Evolutionary conservation across 176 grass and related monocot species (phyloP).

Genomic region (Cymbopogon citratus): DNA sequence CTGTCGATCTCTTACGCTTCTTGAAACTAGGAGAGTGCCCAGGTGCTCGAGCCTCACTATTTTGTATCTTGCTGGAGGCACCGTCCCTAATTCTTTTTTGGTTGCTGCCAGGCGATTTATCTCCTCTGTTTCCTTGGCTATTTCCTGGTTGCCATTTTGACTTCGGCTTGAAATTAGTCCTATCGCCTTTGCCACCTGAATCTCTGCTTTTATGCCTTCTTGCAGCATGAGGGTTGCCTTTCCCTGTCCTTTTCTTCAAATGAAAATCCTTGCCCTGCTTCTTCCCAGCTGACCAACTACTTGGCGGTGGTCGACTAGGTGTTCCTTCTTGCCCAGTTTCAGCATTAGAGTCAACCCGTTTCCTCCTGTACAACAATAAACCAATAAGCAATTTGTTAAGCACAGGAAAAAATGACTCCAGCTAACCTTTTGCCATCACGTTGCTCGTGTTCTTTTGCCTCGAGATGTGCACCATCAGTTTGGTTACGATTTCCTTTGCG

Average conservation of each 20-base stretch:
- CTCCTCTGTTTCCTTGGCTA: background rate
- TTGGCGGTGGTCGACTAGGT: background rate
- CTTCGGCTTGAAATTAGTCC: conserved; percentile 14
- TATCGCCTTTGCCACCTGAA: background rate
- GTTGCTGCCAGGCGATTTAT: background rate
- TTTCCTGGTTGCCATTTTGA: conserved; percentile 10
- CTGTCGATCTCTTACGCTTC: conserved; percentile 10
- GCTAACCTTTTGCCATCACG: conserved; percentile 42
- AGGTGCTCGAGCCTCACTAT: background rate
- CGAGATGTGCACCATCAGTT: background rate
- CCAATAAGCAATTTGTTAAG: background rate
- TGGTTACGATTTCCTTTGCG: conserved; percentile 42
- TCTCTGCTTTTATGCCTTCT: background rate
- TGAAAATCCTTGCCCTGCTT: conserved; percentile 31
- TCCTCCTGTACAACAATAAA: conserved; percentile 35
- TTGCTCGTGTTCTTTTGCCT: conserved; percentile 7
- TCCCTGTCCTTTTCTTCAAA: conserved; percentile 3
- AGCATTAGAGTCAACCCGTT: conserved; percentile 2
- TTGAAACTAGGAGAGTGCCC: conserved; percentile 26
- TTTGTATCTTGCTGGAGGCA: background rate
- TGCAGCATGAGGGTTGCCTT: background rate
- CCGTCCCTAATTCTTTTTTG: background rate
- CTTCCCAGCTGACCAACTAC: conserved; percentile 17
- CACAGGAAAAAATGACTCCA: background rate
- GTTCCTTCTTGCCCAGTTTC: conserved; percentile 22